A percentile compares a stretch with the other conserved stretches of the same genome.
These are phyloP conservation scores for Lasiodiplodia gonubiensis DNA, from an alignment of 2,329 filamentous ascomycete species.

Conservation along the genomic window DNA sequence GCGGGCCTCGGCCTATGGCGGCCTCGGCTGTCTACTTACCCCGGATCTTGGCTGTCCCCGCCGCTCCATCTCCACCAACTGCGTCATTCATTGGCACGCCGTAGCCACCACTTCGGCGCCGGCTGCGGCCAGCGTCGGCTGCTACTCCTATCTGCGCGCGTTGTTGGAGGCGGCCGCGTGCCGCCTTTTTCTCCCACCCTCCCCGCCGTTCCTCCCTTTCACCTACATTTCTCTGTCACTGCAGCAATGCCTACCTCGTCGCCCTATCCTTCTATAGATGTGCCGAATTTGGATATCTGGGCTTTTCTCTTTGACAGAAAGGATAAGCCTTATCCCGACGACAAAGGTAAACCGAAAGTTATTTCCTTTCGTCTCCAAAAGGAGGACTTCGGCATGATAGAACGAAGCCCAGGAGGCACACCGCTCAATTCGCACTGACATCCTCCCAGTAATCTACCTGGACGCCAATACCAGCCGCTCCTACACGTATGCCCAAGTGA, in stretches of 20 bases:
- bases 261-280: constrained; percentile 65
- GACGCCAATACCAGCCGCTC: constrained; percentile 72
- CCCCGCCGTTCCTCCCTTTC: neutral
- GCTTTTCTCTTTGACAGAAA: constrained; percentile 75
- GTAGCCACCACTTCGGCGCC: constrained; percentile 7
- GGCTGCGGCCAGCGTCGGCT: constrained; percentile 12
- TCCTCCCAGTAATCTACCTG: constrained; percentile 71
- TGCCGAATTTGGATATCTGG: constrained; percentile 81
- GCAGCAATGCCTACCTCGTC: constrained; percentile 72
- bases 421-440: constrained; percentile 30
- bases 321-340: constrained; percentile 68
- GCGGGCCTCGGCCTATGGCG: constrained; percentile 20
- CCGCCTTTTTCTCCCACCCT: neutral
- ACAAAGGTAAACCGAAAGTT: constrained; percentile 65
- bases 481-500: constrained; percentile 75
- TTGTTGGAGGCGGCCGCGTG: neutral
- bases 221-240: neutral
- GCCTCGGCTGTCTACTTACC: constrained; percentile 21
- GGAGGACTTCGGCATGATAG: neutral
- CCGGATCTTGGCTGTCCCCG: constrained; percentile 19
- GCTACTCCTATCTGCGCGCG: constrained; percentile 3
- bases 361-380: constrained; percentile 29
- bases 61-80: neutral
- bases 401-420: neutral
- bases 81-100: constrained; percentile 18